These are phyloP conservation scores for Cnidoscolus chayamansa DNA, from an alignment of 441 rosid species.

Conservation along the genomic window DNA sequence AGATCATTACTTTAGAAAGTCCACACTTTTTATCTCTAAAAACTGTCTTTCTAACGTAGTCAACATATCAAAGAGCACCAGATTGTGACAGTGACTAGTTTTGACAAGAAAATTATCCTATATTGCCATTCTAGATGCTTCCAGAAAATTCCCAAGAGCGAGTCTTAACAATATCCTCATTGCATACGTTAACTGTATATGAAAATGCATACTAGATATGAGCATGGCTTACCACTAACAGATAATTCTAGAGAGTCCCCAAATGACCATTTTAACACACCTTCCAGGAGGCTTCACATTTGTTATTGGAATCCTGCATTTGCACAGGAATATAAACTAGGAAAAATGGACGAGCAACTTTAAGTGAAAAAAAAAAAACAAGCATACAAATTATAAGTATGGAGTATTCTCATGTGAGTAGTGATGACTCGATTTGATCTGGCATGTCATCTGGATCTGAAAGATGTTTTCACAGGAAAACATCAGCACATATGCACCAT, in stretches of 20 bases:
- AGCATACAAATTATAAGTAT: not conserved
- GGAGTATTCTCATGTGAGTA: conserved; percentile 63
- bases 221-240: not conserved
- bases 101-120: too few relatives aligned
- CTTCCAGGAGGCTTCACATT: conserved; percentile 94
- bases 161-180: not conserved
- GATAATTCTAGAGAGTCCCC: not conserved
- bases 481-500: not conserved
- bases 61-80: not conserved
- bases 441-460: conserved; percentile 98
- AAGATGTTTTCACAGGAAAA: conserved; percentile 17
- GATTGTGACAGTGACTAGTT: not conserved
- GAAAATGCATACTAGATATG: not conserved
- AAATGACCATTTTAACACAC: conserved; percentile 27
- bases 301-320: conserved; percentile 50
- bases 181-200: not conserved
- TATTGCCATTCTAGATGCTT: too few relatives aligned
- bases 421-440: conserved; percentile 87
- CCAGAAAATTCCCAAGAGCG: too few relatives aligned
- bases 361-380: too few relatives aligned
- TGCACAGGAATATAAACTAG: conserved; percentile 31
- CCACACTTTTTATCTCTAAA: too few relatives aligned
- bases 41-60: too few relatives aligned
- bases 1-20: too few relatives aligned
- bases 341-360: conserved; percentile 10